Evolutionary conservation across 2,329 filamentous ascomycete genomes (phyloP), one percentile per base, ranked within the genome.

Genomic region (Fusarium sp.): DNA sequence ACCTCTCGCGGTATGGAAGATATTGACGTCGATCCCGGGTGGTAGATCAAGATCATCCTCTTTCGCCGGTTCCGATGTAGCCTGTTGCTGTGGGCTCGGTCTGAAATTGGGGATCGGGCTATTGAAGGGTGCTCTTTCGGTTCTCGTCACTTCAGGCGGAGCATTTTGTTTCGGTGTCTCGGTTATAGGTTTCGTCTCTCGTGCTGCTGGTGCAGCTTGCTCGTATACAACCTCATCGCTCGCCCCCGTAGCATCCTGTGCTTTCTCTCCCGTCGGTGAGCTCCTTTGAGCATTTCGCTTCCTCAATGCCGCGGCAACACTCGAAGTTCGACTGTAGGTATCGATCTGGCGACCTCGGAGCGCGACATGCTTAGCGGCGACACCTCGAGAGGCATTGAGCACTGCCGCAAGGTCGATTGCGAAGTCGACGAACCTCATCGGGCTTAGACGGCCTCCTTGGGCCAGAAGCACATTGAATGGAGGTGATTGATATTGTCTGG

Each of bases 361-460:
- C 66, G 88, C 88, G 54, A 89, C 79, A 81, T 92, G 90, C 80
- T 88, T 91, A 54, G 86, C 82, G 54, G 91, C 92, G 69, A 95
- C 87, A 38, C 88, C 88, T 67, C 91, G 89, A 57, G 92, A 92
- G 79, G 90, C 93, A 85, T 88, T 90, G 81, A 92, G 86, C 73
- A 95, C 86, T 69, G 91, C 89, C 75, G 91, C 90, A 77, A 93
- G 85, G 84, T 95, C 93, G 80, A 95, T 85, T 71, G 86, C 84
- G 79, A 87, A 89, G 83, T 89, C 91, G 83, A 88, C 89, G 87
- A 90, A 85, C 81, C 88, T 84, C 89, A 91, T 91, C 75, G 76
- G 71, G 76, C 50, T 50, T 78, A 67, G 53, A 49, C 66, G 71
- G 72, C 76, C 78, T 76, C 71, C 35, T 42, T 59, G 64, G 67